Percentiles rank a stretch among this genome's conserved stretches.
phyloP scores from a whole-genome alignment of 1,284 basidiomycete genomes.

The Trametes versicolor region DNA sequence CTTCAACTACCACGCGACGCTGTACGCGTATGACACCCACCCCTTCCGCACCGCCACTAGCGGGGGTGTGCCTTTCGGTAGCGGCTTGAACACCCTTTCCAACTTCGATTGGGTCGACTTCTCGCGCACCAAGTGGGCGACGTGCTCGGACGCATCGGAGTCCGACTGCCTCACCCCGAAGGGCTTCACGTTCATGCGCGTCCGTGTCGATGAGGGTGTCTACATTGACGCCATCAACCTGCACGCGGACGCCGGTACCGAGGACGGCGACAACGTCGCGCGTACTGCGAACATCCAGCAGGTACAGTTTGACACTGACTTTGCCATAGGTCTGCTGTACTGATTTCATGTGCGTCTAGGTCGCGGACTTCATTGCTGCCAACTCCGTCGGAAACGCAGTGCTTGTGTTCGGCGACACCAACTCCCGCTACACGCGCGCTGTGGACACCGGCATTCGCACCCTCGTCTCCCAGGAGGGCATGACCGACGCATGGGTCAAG shows the following conservation, averaged over 20 bases:
- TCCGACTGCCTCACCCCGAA: constrained; percentile 28
- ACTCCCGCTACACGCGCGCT: constrained; percentile 27
- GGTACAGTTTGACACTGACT: background rate
- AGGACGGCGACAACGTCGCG: constrained; percentile 24
- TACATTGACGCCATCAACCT: constrained; percentile 27
- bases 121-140: constrained; percentile 21
- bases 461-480: constrained; percentile 20
- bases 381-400: constrained; percentile 24
- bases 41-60: constrained; percentile 27
- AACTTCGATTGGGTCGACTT: constrained; percentile 28
- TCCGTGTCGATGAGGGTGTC: constrained; percentile 17
- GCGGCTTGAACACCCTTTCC: constrained; percentile 25
- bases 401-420: constrained; percentile 28
- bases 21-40: constrained; percentile 24
- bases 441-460: constrained; percentile 20
- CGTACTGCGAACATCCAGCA: constrained; percentile 24
- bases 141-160: constrained; percentile 23
- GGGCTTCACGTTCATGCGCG: constrained; percentile 30
- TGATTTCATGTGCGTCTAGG: background rate
- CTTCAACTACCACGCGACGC: constrained; percentile 28
- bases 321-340: background rate
- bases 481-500: constrained; percentile 27
- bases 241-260: constrained; percentile 25
- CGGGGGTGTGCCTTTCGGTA: constrained; percentile 22
- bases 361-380: constrained; percentile 14